Evolutionary conservation across 306 rosid species (phyloP).

Genomic region (Arachis stenosperma): DNA sequence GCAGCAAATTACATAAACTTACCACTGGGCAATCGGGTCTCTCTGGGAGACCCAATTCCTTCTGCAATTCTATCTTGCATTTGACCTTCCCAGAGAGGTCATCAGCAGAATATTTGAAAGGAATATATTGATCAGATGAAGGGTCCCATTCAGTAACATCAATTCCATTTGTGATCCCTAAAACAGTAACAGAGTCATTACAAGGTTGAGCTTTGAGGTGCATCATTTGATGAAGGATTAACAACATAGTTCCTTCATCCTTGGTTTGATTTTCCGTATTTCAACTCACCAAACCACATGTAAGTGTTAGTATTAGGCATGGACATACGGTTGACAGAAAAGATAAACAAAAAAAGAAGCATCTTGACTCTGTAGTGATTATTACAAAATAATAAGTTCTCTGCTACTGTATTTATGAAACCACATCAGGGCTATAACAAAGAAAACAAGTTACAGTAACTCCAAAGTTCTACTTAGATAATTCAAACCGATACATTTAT

Average conservation of each 20-base stretch:
- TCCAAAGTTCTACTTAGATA: slow-evolving; percentile 10
- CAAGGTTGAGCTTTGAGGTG: slow-evolving; percentile 27
- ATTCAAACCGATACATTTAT: slow-evolving; percentile 11
- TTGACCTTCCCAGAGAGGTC: slow-evolving; percentile 77
- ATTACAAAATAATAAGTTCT: slow-evolving; percentile 1
- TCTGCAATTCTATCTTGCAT: slow-evolving; percentile 81
- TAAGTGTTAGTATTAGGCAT: neutral
- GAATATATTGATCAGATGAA: slow-evolving; percentile 64
- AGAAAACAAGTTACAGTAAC: slow-evolving; percentile 4
- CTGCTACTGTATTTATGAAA: slow-evolving; percentile 10
- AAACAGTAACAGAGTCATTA: slow-evolving; percentile 31
- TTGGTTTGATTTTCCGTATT: slow-evolving; percentile 18
- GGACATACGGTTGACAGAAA: neutral
- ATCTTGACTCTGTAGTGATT: neutral
- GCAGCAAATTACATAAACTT: slow-evolving; percentile 35
- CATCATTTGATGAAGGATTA: slow-evolving; percentile 20
- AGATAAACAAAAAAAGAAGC: slow-evolving; percentile 14
- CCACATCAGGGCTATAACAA: neutral
- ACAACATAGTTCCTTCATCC: neutral
- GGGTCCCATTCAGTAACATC: slow-evolving; percentile 87
- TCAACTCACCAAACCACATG: slow-evolving; percentile 15
- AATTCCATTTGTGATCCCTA: slow-evolving; percentile 89
- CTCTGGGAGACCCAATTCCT: slow-evolving; percentile 76
- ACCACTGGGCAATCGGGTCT: slow-evolving; percentile 83
- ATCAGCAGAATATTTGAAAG: slow-evolving; percentile 62